Evolutionary conservation across 371 early-diverging fungal species (phyloP).

Genomic region (Mortierella sp.): DNA sequence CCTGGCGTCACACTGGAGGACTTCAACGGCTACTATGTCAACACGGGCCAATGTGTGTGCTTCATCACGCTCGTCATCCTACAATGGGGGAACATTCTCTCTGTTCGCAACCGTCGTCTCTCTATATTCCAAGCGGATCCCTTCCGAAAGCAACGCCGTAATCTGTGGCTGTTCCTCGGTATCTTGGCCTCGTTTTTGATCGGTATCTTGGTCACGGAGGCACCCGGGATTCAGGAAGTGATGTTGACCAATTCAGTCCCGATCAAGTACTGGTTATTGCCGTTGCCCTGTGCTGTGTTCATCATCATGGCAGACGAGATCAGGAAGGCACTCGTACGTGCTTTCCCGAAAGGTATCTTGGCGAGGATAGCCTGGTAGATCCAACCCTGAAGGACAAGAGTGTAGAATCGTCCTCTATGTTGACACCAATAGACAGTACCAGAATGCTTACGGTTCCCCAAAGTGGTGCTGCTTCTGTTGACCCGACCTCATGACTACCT

Average conservation of each 20-base stretch:
- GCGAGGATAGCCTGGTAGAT: conserved; percentile 62
- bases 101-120: conserved; percentile 67
- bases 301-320: conserved; percentile 67
- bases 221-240: conserved; percentile 64
- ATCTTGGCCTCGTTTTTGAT: conserved; percentile 59
- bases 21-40: conserved; percentile 55
- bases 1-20: conserved; percentile 58
- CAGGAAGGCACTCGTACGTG: conserved; percentile 62
- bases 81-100: conserved; percentile 70
- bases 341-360: conserved; percentile 55
- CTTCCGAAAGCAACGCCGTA: conserved; percentile 59
- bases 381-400: not conserved
- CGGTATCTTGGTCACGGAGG: conserved; percentile 69
- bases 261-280: conserved; percentile 75
- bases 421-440: too few species aligned
- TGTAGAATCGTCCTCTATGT: too few species aligned
- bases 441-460: too few species aligned
- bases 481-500: too few species aligned
- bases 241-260: conserved; percentile 77
- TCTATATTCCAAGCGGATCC: conserved; percentile 72
- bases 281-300: conserved; percentile 67
- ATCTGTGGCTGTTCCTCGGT: conserved; percentile 62
- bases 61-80: conserved; percentile 74
- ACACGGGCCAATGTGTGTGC: conserved; percentile 69
- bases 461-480: too few species aligned